Base-by-base conservation (phyloP, 2,329 filamentous ascomycete species). In the Alternaria atra region DNA sequence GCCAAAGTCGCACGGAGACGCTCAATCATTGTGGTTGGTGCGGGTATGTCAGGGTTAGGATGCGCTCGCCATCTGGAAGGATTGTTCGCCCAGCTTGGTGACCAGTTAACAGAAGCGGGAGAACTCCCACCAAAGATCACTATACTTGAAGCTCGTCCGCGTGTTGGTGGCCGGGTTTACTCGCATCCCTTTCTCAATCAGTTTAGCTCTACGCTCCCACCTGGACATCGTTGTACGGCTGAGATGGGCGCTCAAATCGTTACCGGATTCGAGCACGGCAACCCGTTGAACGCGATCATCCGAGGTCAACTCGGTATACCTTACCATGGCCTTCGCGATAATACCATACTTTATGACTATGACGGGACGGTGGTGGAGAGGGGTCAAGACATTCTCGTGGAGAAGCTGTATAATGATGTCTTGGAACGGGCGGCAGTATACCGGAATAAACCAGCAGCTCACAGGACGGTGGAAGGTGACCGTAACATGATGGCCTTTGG, bases 241-340 rank as follows among this genome's bases (percentile, higher is more conserved):
- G 95, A 99, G 77, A 96, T 97, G 89, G 95, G 95, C 29, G 95
- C 94, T 56, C 97, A 99, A 85, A 98, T 99, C 61, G 93, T 99
- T 63, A 97, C 96, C 34, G 95, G 95, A 0, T 99, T 98, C 76
- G 93, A 98, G 68, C 88, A 92, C 67, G 96, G 96, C 17, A 99
- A 99, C 71, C 95, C 95, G 5, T 82, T 99, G 69, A 96, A 97
- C 75, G 88, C 94, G 50, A 88, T 99, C 61, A 89, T 99, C 58
- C 90, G 95, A 67, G 94, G 92, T 15, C 96, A 99, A 79, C 85
- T 99, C 50, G 91, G 91, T 27, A 85, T 99, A 20, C 89, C 89
- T 15, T 97, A 97, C 75, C 93, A 97, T 77, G 84, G 90, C 25
- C 83, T 99, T 61, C 90, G 89, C 66, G 89, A 90, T 69, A 86